Evolutionary conservation across 139 green algal genomes (phyloP).

Genomic region (Gonium pectorale): DNA sequence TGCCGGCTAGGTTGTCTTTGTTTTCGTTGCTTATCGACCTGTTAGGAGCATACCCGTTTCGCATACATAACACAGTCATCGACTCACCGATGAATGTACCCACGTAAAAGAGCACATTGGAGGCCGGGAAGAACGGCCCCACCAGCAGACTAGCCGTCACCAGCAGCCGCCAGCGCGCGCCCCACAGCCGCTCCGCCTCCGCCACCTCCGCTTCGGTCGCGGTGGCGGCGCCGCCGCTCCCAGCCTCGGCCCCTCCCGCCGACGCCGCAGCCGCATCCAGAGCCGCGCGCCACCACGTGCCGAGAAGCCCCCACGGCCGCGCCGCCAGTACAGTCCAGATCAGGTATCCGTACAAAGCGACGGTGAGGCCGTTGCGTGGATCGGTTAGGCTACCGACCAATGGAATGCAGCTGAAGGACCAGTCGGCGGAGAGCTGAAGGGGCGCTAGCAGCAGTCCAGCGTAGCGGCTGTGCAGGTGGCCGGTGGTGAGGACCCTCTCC

Average conservation of each 20-base stretch:
- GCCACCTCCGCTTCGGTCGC: background rate
- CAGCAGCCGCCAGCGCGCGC: slow-evolving; percentile 67
- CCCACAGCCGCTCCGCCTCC: slow-evolving; percentile 5
- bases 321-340: slow-evolving; percentile 22
- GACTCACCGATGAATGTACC: slow-evolving; percentile 81
- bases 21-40: too few species aligned
- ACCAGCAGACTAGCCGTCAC: slow-evolving; percentile 69
- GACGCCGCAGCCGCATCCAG: too few species aligned
- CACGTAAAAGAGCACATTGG: slow-evolving; percentile 88
- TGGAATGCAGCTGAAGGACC: slow-evolving; percentile 82
- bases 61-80: background rate
- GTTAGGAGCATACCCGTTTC: too few species aligned
- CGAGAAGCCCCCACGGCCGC: slow-evolving; percentile 39
- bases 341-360: slow-evolving; percentile 63
- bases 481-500: slow-evolving; percentile 60
- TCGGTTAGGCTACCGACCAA: slow-evolving; percentile 64
- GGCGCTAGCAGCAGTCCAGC: slow-evolving; percentile 72
- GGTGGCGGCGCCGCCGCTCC: background rate
- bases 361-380: slow-evolving; percentile 63
- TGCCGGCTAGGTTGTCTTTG: too few species aligned
- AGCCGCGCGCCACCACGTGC: slow-evolving; percentile 17
- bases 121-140: slow-evolving; percentile 81
- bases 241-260: background rate
- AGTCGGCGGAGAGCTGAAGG: slow-evolving; percentile 79
- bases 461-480: slow-evolving; percentile 80